phyloP scores from a whole-genome alignment of 768 basidiomycete species.

The Phallus indusiatus region DNA sequence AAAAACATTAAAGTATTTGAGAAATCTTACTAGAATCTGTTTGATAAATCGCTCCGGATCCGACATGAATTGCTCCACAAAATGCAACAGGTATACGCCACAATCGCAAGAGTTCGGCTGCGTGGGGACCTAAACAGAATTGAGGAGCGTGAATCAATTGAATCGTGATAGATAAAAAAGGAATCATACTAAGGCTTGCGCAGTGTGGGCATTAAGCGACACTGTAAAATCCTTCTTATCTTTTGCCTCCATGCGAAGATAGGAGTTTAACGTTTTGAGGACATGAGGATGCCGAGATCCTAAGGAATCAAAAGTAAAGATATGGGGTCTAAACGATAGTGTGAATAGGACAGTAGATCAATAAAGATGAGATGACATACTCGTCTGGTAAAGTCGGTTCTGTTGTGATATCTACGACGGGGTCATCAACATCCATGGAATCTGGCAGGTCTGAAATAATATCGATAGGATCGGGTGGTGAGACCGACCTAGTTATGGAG shows the following conservation, averaged over 20 bases:
- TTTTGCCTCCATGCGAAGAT: slow-evolving; percentile 68
- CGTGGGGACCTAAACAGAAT: slow-evolving; percentile 55
- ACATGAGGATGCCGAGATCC: slow-evolving; percentile 62
- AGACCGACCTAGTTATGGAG: neutral
- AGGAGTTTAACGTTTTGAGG: slow-evolving; percentile 47
- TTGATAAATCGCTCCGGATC: slow-evolving; percentile 44
- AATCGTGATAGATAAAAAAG: neutral
- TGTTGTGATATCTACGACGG: neutral
- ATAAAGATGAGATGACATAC: neutral
- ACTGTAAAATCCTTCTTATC: slow-evolving; percentile 48
- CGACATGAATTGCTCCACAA: slow-evolving; percentile 65
- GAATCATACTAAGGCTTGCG: slow-evolving; percentile 41
- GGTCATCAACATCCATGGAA: slow-evolving; percentile 5
- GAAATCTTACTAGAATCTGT: slow-evolving; percentile 31
- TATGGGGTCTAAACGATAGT: slow-evolving; percentile 47
- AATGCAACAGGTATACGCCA: slow-evolving; percentile 86
- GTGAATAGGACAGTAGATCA: neutral
- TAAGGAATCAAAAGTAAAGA: slow-evolving; percentile 89
- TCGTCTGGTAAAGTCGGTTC: neutral
- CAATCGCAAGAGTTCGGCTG: slow-evolving; percentile 92
- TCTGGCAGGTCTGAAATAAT: neutral
- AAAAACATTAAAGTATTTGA: neutral
- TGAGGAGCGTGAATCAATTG: neutral
- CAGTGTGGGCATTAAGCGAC: slow-evolving; percentile 33
- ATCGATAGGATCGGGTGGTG: neutral